Conservation (phyloP, 2,329 filamentous ascomycete species). For the Orbilia quercus region DNA sequence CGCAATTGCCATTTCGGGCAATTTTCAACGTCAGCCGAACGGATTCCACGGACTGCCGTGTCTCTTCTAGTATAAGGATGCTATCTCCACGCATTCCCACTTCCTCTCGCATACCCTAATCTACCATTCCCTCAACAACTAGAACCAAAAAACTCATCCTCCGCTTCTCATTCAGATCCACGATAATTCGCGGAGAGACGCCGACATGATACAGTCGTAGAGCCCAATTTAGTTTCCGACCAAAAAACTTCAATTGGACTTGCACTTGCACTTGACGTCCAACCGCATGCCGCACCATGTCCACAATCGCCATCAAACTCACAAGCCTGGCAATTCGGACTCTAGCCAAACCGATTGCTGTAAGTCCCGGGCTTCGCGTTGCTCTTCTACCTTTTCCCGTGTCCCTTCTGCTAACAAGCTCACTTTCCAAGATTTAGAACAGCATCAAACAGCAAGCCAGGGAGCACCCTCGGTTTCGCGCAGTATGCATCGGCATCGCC, state of each 20-base stretch:
- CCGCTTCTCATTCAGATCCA: not conserved
- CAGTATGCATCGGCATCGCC: conserved; percentile 72
- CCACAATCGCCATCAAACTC: conserved; percentile 71
- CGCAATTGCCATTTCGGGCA: conserved; percentile 25
- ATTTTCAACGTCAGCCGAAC: conserved; percentile 42
- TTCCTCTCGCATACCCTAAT: conserved; percentile 4
- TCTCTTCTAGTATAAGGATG: not conserved
- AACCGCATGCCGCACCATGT: conserved; percentile 57
- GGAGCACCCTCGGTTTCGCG: conserved; percentile 75
- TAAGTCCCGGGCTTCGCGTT: conserved; percentile 64
- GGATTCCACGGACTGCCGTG: conserved; percentile 34
- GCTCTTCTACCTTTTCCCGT: conserved; percentile 1
- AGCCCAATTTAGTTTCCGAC: not conserved
- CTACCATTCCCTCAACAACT: conserved; percentile 3
- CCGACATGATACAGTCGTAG: not conserved
- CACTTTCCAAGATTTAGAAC: conserved; percentile 64
- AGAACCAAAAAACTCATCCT: not conserved
- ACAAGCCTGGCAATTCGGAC: conserved; percentile 74
- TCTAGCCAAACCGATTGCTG: conserved; percentile 75
- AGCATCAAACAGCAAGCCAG: conserved; percentile 75
- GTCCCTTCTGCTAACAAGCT: conserved; percentile 16
- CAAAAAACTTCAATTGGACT: not conserved
- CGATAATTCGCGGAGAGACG: not conserved
- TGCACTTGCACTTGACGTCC: no score
- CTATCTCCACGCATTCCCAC: not conserved